A percentile compares a stretch with the other conserved stretches of the same genome.
Evolutionary conservation across 1,139 yeast species (phyloP).

Genomic region (Lodderomyces pseudojiufengensis): DNA sequence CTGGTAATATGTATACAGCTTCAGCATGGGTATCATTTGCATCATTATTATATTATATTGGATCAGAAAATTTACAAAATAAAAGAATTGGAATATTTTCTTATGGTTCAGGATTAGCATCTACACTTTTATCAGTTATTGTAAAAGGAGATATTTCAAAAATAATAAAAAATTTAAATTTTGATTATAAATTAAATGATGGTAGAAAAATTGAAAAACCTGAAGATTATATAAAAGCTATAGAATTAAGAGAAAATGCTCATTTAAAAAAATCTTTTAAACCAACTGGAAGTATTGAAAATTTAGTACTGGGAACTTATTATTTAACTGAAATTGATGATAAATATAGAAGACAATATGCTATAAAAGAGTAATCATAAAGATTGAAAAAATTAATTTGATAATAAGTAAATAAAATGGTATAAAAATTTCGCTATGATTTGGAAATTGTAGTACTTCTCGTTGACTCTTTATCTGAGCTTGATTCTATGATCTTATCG

Average conservation of each 20-base stretch:
- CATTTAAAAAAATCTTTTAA: slow-evolving; percentile 74
- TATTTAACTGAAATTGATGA: slow-evolving; percentile 85
- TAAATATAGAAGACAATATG: slow-evolving; percentile 80
- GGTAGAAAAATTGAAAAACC: slow-evolving; percentile 71
- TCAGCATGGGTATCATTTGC: slow-evolving; percentile 86
- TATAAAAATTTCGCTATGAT: no score
- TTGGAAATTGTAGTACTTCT: no score
- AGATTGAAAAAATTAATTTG: no score
- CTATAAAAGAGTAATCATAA: slow-evolving; percentile 46
- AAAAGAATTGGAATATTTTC: slow-evolving; percentile 93
- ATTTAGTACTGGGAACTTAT: slow-evolving; percentile 72
- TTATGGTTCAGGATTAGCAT: slow-evolving; percentile 97
- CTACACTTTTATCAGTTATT: slow-evolving; percentile 77
- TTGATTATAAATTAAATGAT: slow-evolving; percentile 62
- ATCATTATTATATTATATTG: slow-evolving; percentile 74
- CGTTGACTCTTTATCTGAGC: no score
- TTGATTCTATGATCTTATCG: no score
- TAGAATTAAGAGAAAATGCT: slow-evolving; percentile 83
- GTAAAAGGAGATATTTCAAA: slow-evolving; percentile 78
- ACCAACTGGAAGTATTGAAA: slow-evolving; percentile 77
- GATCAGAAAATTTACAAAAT: slow-evolving; percentile 66
- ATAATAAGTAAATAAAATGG: no score
- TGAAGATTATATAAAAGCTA: slow-evolving; percentile 73
- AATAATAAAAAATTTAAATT: slow-evolving; percentile 62
- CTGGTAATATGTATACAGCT: slow-evolving; percentile 98